Evolutionary conservation across 257 asterid genomes (phyloP).

Genomic region (Scutellaria barbata): DNA sequence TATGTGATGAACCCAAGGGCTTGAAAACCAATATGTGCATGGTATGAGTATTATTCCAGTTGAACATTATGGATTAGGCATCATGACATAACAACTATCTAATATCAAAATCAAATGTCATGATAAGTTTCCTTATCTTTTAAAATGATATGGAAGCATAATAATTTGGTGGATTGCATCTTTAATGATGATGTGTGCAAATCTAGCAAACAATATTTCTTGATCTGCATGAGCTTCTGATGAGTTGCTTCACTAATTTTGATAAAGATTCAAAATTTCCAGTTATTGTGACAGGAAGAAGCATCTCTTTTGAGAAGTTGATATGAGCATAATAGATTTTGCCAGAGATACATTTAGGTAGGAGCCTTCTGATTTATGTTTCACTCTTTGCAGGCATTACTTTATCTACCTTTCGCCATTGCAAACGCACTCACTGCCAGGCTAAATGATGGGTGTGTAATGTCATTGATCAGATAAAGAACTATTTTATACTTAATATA

Average conservation of each 20-base stretch:
- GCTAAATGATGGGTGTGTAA: constrained; percentile 88
- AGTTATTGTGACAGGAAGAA: background rate
- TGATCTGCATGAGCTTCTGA: background rate
- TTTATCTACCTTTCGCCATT: constrained; percentile 90
- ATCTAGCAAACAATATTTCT: background rate
- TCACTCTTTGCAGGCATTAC: constrained; percentile 71
- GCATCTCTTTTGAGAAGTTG: background rate
- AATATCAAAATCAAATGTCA: background rate
- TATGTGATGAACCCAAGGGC: constrained; percentile 99
- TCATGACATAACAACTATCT: background rate
- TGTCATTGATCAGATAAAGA: constrained; percentile 21
- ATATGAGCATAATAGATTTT: background rate
- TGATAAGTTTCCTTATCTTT: background rate
- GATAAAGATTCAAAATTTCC: background rate
- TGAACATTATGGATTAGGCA: background rate
- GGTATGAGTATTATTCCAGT: constrained; percentile 55
- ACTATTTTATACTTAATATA: constrained; percentile 19
- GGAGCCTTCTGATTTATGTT: constrained; percentile 17
- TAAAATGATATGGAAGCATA: constrained; percentile 3
- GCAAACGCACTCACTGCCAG: constrained; percentile 96
- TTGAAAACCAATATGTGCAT: constrained; percentile 95
- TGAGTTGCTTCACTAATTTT: background rate
- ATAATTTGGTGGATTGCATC: constrained; percentile 19
- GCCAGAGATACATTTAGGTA: constrained; percentile 4
- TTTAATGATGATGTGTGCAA: constrained; percentile 7